Conservation (phyloP, 768 basidiomycete species). For the Trametes sanguinea region DNA sequence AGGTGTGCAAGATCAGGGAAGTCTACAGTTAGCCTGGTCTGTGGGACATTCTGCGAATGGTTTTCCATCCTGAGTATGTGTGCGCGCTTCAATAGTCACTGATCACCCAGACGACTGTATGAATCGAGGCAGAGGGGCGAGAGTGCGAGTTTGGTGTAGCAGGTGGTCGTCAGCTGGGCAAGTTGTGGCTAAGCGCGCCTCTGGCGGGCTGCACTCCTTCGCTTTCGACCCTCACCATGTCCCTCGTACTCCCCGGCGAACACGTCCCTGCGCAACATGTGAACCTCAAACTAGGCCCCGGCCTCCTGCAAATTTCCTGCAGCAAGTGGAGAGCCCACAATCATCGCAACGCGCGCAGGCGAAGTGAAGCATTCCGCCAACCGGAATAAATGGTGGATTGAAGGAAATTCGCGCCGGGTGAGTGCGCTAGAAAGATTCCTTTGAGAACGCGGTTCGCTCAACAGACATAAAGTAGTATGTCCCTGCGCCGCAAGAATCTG, state of each 20-base stretch:
- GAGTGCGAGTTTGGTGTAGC: neutral
- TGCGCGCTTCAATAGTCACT: neutral
- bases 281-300: constrained; percentile 87
- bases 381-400: constrained; percentile 85
- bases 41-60: constrained; percentile 1
- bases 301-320: constrained; percentile 57
- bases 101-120: neutral
- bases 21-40: constrained; percentile 43
- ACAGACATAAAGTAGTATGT: constrained; percentile 64
- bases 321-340: constrained; percentile 33
- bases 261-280: constrained; percentile 69
- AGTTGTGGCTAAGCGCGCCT: neutral
- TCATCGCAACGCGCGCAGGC: constrained; percentile 70
- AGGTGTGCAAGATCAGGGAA: constrained; percentile 75
- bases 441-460: constrained; percentile 1
- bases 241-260: constrained; percentile 82
- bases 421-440: constrained; percentile 35
- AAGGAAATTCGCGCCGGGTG: constrained; percentile 82
- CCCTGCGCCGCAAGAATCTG: constrained; percentile 86
- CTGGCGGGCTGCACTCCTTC: neutral
- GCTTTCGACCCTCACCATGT: constrained; percentile 40
- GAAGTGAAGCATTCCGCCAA: constrained; percentile 68
- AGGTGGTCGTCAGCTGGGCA: constrained; percentile 1
- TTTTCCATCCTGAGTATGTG: constrained; percentile 5
- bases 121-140: neutral